Percentiles rank a stretch among this genome's conserved stretches.
phyloP scores from a whole-genome alignment of 2,329 filamentous ascomycete species.

The Diaporthe capsici region DNA sequence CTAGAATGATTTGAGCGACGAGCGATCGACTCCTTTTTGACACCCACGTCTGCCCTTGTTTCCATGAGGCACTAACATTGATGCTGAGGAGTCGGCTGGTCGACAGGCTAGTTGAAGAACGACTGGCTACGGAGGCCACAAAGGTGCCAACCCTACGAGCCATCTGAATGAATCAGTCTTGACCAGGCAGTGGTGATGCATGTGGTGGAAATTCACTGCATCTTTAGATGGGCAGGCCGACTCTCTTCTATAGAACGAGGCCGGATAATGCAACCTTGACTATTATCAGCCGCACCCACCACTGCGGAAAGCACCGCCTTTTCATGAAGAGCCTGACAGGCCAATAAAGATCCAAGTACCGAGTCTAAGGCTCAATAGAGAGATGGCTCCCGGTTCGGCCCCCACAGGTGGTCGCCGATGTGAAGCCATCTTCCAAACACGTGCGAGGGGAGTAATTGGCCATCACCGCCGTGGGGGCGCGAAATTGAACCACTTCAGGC shows the following conservation, averaged over 20 bases:
- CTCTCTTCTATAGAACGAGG: background rate
- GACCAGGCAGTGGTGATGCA: no score
- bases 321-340: background rate
- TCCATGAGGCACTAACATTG: background rate
- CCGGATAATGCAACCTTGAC: background rate
- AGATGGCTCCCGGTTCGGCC: background rate
- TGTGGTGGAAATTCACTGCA: background rate
- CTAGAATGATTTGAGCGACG: constrained; percentile 45
- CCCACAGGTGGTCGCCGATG: background rate
- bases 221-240: no score
- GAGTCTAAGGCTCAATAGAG: background rate
- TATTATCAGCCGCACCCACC: background rate
- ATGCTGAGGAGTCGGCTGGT: background rate
- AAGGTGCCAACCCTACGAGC: background rate
- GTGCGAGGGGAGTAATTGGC: background rate
- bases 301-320: background rate
- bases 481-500: background rate
- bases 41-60: constrained; percentile 42
- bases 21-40: constrained; percentile 44
- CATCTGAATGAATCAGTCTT: background rate
- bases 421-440: background rate
- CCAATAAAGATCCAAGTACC: background rate
- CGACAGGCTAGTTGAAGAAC: background rate
- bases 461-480: background rate
- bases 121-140: background rate